These are phyloP conservation scores for Chlamydomonas applanata DNA, from an alignment of 139 green algal genomes.

Conservation along the genomic window DNA sequence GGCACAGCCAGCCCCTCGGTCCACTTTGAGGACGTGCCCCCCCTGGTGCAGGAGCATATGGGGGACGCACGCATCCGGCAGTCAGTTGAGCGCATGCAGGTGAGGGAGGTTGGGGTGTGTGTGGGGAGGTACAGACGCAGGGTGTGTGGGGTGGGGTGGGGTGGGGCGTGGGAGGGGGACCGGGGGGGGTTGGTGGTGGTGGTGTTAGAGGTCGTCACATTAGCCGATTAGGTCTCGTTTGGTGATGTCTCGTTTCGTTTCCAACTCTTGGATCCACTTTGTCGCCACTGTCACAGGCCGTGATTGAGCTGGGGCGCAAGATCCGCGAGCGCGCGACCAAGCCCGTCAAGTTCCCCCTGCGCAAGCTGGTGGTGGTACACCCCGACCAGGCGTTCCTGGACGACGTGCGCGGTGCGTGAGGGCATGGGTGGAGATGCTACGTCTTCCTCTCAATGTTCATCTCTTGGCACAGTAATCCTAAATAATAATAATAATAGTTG, in stretches of 20 bases:
- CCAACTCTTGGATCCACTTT: too few species aligned
- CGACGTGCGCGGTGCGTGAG: constrained; percentile 68
- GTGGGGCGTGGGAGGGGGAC: too few species aligned
- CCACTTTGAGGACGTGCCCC: constrained; percentile 87
- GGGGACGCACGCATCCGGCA: constrained; percentile 64
- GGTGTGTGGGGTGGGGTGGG: too few species aligned
- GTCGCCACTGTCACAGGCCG: constrained; percentile 46
- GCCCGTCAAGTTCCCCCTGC: constrained; percentile 86
- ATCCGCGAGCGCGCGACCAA: constrained; percentile 78
- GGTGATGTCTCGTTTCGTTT: not conserved
- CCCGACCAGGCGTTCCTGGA: constrained; percentile 78
- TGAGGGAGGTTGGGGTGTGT: not conserved
- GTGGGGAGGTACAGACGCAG: too few species aligned
- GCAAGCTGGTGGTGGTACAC: constrained; percentile 79
- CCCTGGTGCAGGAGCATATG: constrained; percentile 24
- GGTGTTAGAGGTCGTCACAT: too few species aligned
- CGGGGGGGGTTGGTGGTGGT: too few species aligned
- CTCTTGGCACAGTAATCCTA: too few species aligned
- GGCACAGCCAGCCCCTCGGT: constrained; percentile 50
- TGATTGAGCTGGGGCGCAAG: constrained; percentile 86
- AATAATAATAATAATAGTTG: too few species aligned
- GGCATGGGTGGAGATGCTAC: too few species aligned
- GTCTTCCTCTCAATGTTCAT: too few species aligned
- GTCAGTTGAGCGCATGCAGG: constrained; percentile 86
- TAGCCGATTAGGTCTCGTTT: not conserved